phyloP scores from a whole-genome alignment of 805 yeast genomes.

The Sporopachydermia quercuum region DNA sequence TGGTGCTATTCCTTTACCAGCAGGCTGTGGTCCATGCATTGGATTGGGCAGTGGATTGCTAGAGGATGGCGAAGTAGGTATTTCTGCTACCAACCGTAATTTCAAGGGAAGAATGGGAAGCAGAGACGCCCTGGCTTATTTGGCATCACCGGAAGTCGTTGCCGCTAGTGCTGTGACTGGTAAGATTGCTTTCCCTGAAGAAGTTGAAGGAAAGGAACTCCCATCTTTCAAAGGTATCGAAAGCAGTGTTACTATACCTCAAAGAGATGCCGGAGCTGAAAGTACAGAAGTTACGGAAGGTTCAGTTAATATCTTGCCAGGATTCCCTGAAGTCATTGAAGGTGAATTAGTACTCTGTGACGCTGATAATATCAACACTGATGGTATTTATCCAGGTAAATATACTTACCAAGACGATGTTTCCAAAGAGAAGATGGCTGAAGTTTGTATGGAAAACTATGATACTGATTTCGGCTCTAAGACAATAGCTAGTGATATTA shows the following conservation, averaged over 20 bases:
- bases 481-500: conserved; percentile 77
- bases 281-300: conserved; percentile 21
- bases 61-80: conserved; percentile 94
- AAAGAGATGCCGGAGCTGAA: conserved; percentile 9
- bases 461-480: conserved; percentile 76
- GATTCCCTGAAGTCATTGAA: conserved; percentile 77
- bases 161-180: conserved; percentile 98
- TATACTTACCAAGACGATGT: conserved; percentile 98
- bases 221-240: conserved; percentile 37
- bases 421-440: conserved; percentile 89
- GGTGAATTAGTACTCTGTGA: conserved; percentile 94
- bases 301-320: conserved; percentile 65
- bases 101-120: conserved; percentile 99
- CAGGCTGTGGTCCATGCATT: conserved; percentile 99
- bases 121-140: conserved; percentile 85
- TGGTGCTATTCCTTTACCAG: conserved; percentile 90
- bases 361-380: conserved; percentile 94
- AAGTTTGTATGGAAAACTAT: conserved; percentile 98
- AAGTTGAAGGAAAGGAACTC: conserved; percentile 45
- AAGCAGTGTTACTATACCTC: conserved; percentile 19
- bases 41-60: conserved; percentile 91
- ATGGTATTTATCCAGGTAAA: conserved; percentile 97
- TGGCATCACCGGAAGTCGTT: conserved; percentile 95
- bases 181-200: conserved; percentile 83
- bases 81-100: conserved; percentile 95